phyloP scores from a whole-genome alignment of 495 filamentous ascomycete species.

The Entonaema liquescens region DNA sequence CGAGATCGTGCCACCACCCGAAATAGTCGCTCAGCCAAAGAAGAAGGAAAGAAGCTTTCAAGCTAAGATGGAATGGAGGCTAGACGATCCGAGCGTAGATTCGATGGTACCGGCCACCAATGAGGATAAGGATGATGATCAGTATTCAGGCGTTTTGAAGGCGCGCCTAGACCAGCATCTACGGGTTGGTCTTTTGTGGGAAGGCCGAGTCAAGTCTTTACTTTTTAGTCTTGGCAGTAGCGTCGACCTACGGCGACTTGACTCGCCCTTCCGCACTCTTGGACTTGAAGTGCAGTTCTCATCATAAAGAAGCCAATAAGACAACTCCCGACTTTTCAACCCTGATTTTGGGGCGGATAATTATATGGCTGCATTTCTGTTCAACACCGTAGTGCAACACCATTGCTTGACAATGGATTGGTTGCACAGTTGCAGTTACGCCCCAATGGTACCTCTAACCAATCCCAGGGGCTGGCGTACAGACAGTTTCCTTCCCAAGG shows the following conservation, averaged over 20 bases:
- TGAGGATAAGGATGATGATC: constrained; percentile 58
- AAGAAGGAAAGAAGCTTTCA: constrained; percentile 59
- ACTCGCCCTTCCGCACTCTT: constrained; percentile 75
- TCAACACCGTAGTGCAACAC: background rate
- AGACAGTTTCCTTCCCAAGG: background rate
- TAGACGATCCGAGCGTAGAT: constrained; percentile 50
- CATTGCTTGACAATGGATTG: constrained; percentile 5
- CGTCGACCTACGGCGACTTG: constrained; percentile 75
- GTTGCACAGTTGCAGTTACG: constrained; percentile 11
- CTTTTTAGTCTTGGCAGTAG: constrained; percentile 88
- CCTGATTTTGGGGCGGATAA: background rate
- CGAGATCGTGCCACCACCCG: constrained; percentile 57
- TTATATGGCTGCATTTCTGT: constrained; percentile 3
- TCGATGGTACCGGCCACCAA: constrained; percentile 25
- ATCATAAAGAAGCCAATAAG: constrained; percentile 63
- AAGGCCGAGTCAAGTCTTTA: constrained; percentile 90
- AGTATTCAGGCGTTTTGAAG: constrained; percentile 88
- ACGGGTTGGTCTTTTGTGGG: constrained; percentile 87
- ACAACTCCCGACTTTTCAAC: background rate
- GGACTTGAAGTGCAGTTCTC: constrained; percentile 93
- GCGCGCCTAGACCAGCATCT: constrained; percentile 85
- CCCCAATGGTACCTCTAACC: background rate
- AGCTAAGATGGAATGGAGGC: constrained; percentile 64
- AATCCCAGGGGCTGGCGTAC: background rate
- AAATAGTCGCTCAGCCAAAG: constrained; percentile 27